phyloP scores from a whole-genome alignment of 495 filamentous ascomycete species.

The Lindgomyces ingoldianus region DNA sequence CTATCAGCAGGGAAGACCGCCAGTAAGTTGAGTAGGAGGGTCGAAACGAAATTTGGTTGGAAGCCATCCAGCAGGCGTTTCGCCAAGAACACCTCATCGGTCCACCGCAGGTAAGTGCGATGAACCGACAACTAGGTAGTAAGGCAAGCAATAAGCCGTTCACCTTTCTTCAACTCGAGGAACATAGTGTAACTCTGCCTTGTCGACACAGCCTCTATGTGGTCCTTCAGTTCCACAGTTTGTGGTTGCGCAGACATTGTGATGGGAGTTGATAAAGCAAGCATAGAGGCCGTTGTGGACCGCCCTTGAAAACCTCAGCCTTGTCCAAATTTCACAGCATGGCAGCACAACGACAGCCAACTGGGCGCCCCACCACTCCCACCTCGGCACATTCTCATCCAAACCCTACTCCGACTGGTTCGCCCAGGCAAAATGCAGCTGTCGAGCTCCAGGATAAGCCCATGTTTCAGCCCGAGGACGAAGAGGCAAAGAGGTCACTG shows the following conservation, averaged over 20 bases:
- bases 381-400: neutral
- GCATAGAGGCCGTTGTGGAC: neutral
- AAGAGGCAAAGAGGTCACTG: conserved; percentile 9
- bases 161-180: neutral
- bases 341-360: conserved; percentile 9
- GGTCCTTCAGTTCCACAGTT: neutral
- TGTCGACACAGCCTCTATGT: neutral
- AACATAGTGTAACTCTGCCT: neutral
- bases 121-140: neutral
- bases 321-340: neutral
- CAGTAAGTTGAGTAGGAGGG: neutral
- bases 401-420: neutral
- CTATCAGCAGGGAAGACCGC: neutral
- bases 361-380: neutral
- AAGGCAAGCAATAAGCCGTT: neutral
- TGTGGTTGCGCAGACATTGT: neutral
- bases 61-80: neutral
- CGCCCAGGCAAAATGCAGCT: neutral
- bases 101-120: no score
- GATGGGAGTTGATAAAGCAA: conserved; percentile 3
- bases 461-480: conserved; percentile 5
- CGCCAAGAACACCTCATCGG: neutral
- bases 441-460: neutral
- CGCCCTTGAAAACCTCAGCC: conserved; percentile 5
- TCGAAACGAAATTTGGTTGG: neutral